phyloP scores from a whole-genome alignment of 2,329 filamentous ascomycete species.

The Monosporascus sp. region DNA sequence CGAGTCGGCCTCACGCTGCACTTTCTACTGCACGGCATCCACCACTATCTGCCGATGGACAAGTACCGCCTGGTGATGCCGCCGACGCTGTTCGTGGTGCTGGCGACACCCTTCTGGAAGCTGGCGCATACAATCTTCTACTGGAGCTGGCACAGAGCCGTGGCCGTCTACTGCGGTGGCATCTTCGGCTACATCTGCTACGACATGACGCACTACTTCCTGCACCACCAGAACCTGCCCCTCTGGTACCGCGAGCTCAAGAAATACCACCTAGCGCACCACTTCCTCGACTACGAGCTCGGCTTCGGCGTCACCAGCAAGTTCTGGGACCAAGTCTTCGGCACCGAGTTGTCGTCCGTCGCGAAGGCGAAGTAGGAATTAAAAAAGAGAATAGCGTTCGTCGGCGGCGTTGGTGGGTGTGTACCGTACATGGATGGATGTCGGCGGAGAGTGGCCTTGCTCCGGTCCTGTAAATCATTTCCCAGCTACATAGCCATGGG shows the following conservation, averaged over 20 bases:
- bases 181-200: slow-evolving; percentile 96
- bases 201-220: slow-evolving; percentile 96
- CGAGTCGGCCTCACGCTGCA: slow-evolving; percentile 79
- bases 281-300: slow-evolving; percentile 97
- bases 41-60: slow-evolving; percentile 99
- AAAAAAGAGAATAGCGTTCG: too few species aligned
- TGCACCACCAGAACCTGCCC: slow-evolving; percentile 90
- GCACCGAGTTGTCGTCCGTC: slow-evolving; percentile 62
- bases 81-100: slow-evolving; percentile 74
- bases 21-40: slow-evolving; percentile 92
- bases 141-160: slow-evolving; percentile 78
- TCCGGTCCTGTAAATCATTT: too few species aligned
- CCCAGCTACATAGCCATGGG: too few species aligned
- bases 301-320: slow-evolving; percentile 94
- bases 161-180: slow-evolving; percentile 78
- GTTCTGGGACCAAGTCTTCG: slow-evolving; percentile 93
- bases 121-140: slow-evolving; percentile 77
- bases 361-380: too few species aligned
- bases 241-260: slow-evolving; percentile 87
- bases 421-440: too few species aligned
- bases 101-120: slow-evolving; percentile 89
- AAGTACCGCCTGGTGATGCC: slow-evolving; percentile 97
- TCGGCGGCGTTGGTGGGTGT: too few species aligned
- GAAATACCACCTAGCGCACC: slow-evolving; percentile 95
- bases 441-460: too few species aligned